phyloP scores from a whole-genome alignment of 2,329 filamentous ascomycete species.

The Cladorrhinum sp. region DNA sequence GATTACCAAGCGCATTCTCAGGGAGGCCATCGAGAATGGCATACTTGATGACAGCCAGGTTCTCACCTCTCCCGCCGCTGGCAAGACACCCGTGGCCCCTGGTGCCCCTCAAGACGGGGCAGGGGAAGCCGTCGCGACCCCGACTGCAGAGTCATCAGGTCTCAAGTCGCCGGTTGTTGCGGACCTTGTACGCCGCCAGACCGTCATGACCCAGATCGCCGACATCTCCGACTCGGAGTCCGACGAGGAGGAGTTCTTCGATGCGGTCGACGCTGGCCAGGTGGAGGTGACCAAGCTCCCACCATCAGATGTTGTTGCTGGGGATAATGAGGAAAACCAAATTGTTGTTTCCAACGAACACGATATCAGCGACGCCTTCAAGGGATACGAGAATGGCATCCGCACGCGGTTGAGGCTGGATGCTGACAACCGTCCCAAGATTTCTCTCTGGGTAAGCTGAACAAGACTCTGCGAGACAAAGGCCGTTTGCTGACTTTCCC shows the following conservation, averaged over 20 bases:
- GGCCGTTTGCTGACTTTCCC: conserved; percentile 24
- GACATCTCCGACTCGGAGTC: conserved; percentile 78
- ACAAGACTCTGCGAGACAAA: background rate
- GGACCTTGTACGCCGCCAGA: conserved; percentile 53
- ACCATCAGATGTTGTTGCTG: conserved; percentile 39
- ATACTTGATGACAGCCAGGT: conserved; percentile 35
- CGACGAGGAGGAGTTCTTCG: conserved; percentile 91
- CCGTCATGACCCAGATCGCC: conserved; percentile 66
- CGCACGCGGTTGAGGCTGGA: conserved; percentile 81
- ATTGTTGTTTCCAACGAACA: conserved; percentile 45
- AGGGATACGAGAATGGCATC: conserved; percentile 87
- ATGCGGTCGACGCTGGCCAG: conserved; percentile 90
- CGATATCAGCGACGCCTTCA: conserved; percentile 75
- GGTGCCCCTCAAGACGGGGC: conserved; percentile 36
- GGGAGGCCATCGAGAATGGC: conserved; percentile 70
- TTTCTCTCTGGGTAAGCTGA: conserved; percentile 83
- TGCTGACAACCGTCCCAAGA: conserved; percentile 86
- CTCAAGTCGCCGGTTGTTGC: conserved; percentile 42
- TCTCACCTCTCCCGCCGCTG: conserved; percentile 32
- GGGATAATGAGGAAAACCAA: conserved; percentile 43
- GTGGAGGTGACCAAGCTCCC: conserved; percentile 75
- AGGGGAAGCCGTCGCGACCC: conserved; percentile 25
- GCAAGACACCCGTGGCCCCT: conserved; percentile 27
- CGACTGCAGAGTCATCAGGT: conserved; percentile 25
- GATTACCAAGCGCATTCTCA: conserved; percentile 82